A percentile compares a stretch with the other conserved stretches of the same genome.
Evolutionary conservation across 73 alveolate genomes (phyloP).

Genomic region (Tetrahymena malaccensis): DNA sequence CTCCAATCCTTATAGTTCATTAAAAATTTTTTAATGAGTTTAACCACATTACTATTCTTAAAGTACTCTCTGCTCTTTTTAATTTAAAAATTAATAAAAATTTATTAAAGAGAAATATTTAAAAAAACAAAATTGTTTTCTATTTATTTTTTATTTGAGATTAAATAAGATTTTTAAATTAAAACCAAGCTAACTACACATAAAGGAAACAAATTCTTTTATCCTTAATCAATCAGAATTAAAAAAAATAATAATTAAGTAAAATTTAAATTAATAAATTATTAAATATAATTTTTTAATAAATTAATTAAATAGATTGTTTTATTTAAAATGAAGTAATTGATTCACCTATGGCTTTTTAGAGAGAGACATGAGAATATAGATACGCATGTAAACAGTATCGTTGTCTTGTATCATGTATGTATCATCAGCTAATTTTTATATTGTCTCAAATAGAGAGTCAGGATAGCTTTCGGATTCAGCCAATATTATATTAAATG

Average conservation of each 20-base stretch:
- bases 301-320: too few species aligned
- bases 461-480: slow-evolving; percentile 37
- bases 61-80: neutral
- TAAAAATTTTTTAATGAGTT: neutral
- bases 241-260: too few species aligned
- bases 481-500: slow-evolving; percentile 20
- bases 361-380: neutral
- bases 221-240: too few species aligned
- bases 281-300: too few species aligned
- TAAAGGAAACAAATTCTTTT: too few species aligned
- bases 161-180: too few species aligned
- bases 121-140: too few species aligned
- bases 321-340: neutral
- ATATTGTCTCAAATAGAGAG: slow-evolving; percentile 1
- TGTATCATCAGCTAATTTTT: slow-evolving; percentile 17
- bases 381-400: neutral
- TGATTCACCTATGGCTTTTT: neutral
- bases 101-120: too few species aligned
- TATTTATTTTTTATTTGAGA: too few species aligned
- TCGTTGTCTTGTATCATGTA: slow-evolving; percentile 25
- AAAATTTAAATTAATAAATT: too few species aligned
- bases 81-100: too few species aligned
- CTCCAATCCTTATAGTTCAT: neutral
- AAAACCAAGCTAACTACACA: too few species aligned
- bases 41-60: neutral